Percentiles rank a stretch among this genome's conserved stretches.
Evolutionary conservation across 495 filamentous ascomycete genomes (phyloP).

Genomic region (Hypoxylon fragiforme): DNA sequence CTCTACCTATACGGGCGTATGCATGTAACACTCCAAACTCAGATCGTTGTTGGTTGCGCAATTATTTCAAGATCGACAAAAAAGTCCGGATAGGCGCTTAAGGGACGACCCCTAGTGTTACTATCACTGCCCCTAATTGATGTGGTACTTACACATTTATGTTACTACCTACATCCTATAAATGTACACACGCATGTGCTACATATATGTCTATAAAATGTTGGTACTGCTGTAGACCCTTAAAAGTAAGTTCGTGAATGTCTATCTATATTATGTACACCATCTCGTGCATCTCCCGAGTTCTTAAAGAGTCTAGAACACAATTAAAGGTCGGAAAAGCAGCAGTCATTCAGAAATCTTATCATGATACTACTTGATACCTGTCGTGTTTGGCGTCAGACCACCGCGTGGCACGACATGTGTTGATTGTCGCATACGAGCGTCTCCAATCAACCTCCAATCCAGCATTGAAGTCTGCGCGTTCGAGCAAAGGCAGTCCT

Average conservation of each 20-base stretch:
- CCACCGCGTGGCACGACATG: conserved; percentile 8
- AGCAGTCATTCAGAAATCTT: background rate
- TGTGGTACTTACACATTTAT: too few species aligned
- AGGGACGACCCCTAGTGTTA: conserved; percentile 1
- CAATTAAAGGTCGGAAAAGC: background rate
- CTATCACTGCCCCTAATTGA: background rate
- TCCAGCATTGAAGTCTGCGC: background rate
- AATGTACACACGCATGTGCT: too few species aligned
- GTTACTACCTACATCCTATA: too few species aligned
- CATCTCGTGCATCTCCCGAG: background rate
- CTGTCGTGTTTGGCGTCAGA: conserved; percentile 1
- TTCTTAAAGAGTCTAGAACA: conserved; percentile 1
- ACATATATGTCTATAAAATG: too few species aligned
- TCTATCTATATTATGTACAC: background rate
- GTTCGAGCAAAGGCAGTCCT: background rate
- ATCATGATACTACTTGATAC: background rate
- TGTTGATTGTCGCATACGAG: conserved; percentile 11
- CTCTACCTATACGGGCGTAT: conserved; percentile 7
- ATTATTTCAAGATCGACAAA: conserved; percentile 12
- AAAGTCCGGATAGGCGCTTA: conserved; percentile 24
- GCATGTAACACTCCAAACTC: conserved; percentile 12
- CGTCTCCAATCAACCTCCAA: background rate
- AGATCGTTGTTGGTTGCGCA: conserved; percentile 19
- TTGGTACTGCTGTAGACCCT: too few species aligned
- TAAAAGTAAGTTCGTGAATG: background rate